Conservation (phyloP, 176 grass and related monocot species). For the Carex parvula region DNA sequence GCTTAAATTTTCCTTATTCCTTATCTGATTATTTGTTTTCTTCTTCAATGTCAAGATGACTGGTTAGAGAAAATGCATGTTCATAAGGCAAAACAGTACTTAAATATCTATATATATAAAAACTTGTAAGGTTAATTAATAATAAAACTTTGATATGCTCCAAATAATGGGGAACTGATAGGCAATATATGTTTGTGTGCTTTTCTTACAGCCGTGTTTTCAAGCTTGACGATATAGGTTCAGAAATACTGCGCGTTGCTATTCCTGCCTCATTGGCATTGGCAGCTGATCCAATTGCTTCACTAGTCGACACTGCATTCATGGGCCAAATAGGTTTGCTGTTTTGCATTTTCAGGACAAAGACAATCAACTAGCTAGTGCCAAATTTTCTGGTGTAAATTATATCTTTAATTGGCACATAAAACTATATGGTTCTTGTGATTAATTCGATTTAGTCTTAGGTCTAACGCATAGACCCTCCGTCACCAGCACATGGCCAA, state of each 20-base stretch:
- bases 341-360: background rate
- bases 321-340: conserved; percentile 79
- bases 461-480: too few relatives aligned
- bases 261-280: conserved; percentile 79
- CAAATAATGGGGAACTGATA: background rate
- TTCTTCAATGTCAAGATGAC: background rate
- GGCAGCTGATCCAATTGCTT: conserved; percentile 90
- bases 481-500: background rate
- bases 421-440: background rate
- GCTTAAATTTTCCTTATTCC: background rate
- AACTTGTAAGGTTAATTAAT: background rate
- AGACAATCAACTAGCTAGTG: background rate
- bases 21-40: background rate
- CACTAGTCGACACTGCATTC: conserved; percentile 90
- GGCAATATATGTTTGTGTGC: background rate
- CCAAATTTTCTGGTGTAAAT: background rate
- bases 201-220: conserved; percentile 55
- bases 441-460: background rate
- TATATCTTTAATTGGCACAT: background rate
- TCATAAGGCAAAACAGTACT: background rate
- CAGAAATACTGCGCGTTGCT: conserved; percentile 65
- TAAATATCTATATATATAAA: background rate
- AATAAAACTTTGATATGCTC: background rate
- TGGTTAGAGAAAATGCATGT: background rate
- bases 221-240: conserved; percentile 80